Percentiles rank a stretch among this genome's conserved stretches.
phyloP scores from a whole-genome alignment of 352 stramenopile genomes.

The Globisporangium parvum region DNA sequence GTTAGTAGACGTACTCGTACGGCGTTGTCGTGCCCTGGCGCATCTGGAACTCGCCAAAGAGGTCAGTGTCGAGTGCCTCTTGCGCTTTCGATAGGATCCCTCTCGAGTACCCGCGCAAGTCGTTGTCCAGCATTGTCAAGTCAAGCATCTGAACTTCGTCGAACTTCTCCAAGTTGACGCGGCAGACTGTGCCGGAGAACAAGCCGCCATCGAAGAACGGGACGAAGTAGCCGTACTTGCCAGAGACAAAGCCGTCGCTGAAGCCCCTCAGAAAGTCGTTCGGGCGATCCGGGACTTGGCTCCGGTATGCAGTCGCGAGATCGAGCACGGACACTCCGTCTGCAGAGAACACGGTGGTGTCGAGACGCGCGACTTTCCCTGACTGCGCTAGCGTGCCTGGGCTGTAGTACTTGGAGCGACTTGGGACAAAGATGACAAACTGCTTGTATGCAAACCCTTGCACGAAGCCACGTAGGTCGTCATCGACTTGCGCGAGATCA shows the following conservation, averaged over 20 bases:
- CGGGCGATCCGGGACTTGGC: constrained; percentile 60
- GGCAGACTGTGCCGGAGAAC: constrained; percentile 69
- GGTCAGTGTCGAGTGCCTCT: constrained; percentile 38
- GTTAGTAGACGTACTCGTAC: constrained; percentile 64
- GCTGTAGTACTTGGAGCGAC: constrained; percentile 30
- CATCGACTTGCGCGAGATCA: constrained; percentile 41
- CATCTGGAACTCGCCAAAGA: constrained; percentile 63
- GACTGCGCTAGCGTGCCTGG: constrained; percentile 26
- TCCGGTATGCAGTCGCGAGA: constrained; percentile 39
- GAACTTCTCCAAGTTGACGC: constrained; percentile 77
- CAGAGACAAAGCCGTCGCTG: constrained; percentile 51
- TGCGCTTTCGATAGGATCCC: constrained; percentile 46
- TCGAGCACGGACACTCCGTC: constrained; percentile 49
- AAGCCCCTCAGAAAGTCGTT: constrained; percentile 66
- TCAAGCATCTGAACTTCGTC: constrained; percentile 72
- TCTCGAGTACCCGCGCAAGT: constrained; percentile 42
- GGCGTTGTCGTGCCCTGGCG: constrained; percentile 53
- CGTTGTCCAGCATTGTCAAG: constrained; percentile 39
- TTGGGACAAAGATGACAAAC: constrained; percentile 62
- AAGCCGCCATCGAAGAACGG: constrained; percentile 62
- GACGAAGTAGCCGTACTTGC: constrained; percentile 79
- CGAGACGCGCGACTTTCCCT: constrained; percentile 64
- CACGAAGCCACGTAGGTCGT: constrained; percentile 55
- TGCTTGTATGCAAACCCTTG: constrained; percentile 70
- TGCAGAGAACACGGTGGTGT: constrained; percentile 57